Conservation (phyloP, 2,329 filamentous ascomycete species). For the Bipolaris oryzae region DNA sequence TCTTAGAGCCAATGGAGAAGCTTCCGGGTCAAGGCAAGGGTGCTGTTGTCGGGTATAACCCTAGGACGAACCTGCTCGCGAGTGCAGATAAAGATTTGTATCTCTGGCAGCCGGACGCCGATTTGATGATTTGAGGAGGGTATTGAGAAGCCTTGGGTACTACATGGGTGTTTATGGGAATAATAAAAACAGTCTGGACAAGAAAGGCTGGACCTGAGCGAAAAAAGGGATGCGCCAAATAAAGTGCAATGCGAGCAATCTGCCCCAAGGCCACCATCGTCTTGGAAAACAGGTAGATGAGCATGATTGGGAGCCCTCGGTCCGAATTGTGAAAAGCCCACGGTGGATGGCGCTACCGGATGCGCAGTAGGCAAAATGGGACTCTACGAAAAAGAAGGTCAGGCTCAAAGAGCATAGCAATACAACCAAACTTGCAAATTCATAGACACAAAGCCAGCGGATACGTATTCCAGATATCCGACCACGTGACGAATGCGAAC, state of each 20-base stretch:
- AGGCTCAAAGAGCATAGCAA: too few species aligned
- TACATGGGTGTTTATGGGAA: neutral
- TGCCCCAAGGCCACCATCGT: too few species aligned
- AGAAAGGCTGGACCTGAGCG: neutral
- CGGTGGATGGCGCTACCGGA: too few species aligned
- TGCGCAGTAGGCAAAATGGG: too few species aligned
- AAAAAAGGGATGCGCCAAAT: neutral
- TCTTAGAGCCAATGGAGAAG: constrained; percentile 67
- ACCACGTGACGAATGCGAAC: too few species aligned
- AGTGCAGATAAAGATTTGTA: constrained; percentile 81
- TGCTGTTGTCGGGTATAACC: constrained; percentile 84
- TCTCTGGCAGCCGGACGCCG: constrained; percentile 56
- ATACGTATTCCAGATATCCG: neutral
- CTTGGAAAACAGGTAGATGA: too few species aligned
- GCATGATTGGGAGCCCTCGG: too few species aligned
- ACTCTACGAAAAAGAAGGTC: too few species aligned
- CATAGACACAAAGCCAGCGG: neutral
- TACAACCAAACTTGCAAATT: too few species aligned
- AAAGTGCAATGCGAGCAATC: too few species aligned
- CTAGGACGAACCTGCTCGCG: constrained; percentile 87
- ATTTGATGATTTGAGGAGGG: constrained; percentile 44
- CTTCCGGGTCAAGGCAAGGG: constrained; percentile 68
- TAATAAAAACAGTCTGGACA: neutral
- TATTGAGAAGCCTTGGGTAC: neutral
- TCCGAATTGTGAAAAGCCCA: too few species aligned